Percentiles rank a stretch among this genome's conserved stretches.
phyloP scores from a whole-genome alignment of 140 eudicot genomes.

The Senecio squalidus region DNA sequence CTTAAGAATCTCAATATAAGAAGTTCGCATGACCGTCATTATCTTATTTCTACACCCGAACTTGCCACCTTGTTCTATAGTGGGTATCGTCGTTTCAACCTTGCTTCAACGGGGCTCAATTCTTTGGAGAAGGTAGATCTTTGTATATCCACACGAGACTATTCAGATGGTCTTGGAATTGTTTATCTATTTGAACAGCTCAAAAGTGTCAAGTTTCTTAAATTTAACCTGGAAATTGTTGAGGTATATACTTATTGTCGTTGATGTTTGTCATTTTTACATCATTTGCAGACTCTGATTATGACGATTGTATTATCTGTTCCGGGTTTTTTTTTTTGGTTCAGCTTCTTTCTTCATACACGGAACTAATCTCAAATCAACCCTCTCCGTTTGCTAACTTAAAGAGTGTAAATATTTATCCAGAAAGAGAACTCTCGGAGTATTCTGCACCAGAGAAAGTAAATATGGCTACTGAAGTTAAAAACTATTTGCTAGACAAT shows the following conservation, averaged over 20 bases:
- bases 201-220: conserved; percentile 6
- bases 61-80: neutral
- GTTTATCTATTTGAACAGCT: conserved; percentile 2
- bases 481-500: neutral
- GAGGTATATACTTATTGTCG: neutral
- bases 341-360: neutral
- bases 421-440: neutral
- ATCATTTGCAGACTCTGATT: neutral
- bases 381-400: neutral
- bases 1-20: conserved; percentile 4
- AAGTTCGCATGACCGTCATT: neutral
- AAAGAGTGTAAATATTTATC: neutral
- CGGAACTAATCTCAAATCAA: neutral
- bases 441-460: neutral
- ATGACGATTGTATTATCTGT: neutral
- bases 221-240: neutral
- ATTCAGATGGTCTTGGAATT: neutral
- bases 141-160: neutral
- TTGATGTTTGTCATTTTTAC: neutral
- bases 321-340: neutral
- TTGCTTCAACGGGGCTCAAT: neutral
- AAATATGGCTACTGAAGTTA: neutral
- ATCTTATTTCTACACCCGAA: neutral
- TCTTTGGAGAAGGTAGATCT: conserved; percentile 14
- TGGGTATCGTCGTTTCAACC: neutral